Percentiles rank a stretch among this genome's conserved stretches.
These are phyloP conservation scores for Leishmania aethiopica DNA, from an alignment of 208 protist genomes.

Conservation along the genomic window DNA sequence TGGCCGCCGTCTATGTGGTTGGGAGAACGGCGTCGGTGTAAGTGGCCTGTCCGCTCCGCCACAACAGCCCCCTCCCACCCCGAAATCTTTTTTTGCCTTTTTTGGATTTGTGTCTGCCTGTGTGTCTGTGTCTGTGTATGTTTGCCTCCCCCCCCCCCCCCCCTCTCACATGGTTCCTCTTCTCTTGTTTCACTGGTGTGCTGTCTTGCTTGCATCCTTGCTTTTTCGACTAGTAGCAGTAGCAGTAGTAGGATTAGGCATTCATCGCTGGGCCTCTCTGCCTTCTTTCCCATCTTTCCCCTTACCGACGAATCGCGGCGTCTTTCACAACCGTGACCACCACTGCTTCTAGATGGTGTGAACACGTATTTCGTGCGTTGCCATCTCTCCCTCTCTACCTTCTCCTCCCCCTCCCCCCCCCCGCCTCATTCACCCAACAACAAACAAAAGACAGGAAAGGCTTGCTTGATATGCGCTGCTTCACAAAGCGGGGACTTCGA, in stretches of 20 bases:
- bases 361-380: neutral
- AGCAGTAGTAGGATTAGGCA: neutral
- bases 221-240: neutral
- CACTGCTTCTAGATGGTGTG: neutral
- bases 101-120: conserved; percentile 10
- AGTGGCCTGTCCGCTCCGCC: neutral
- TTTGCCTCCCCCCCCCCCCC: neutral
- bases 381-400: neutral
- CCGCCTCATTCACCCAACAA: neutral
- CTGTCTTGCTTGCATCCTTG: neutral
- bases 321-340: neutral
- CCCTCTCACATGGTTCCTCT: neutral
- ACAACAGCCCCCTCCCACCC: neutral
- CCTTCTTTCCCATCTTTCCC: neutral
- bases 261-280: neutral
- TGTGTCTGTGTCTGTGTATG: conserved; percentile 1
- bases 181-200: neutral
- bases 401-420: neutral
- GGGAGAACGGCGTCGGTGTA: neutral
- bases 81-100: neutral
- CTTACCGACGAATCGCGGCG: neutral
- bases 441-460: neutral
- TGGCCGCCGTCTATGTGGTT: neutral
- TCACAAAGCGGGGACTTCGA: neutral
- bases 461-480: neutral